Base-by-base conservation (phyloP, 176 grass and related monocot species). In the Triticum urartu region DNA sequence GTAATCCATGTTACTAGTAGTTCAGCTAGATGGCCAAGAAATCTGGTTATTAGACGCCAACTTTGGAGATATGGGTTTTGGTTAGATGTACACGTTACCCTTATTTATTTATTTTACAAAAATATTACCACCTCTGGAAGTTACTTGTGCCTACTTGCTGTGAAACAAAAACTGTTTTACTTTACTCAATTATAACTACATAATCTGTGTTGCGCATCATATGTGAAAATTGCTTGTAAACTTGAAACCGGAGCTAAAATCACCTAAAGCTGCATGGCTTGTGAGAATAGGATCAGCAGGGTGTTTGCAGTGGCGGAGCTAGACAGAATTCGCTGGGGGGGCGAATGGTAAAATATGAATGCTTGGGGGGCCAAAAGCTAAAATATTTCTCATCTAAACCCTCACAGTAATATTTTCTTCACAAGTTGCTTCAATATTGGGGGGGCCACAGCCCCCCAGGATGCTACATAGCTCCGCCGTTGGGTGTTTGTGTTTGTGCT, bases 1-100 rank as follows among this genome's bases (percentile, higher is more conserved):
- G 4, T 71, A 63, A 62, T 69, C 48, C 28, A 12, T 17, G 59
- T 77, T 86, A 50, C 36, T 14, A 25, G 34, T 86, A 40, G 63
- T 68, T 82, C 72, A 34, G 40, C 80, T 34, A 72, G 35, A 32
- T 76, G 14, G 5, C 43, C 22, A 30, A n/a, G 40, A 75, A 71
- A 78, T 62, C 10, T 15, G 50, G 58, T 65, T 52, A 56, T 24
- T 10, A 24, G 15, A 64, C n/a, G 52, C 79, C 39, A 84, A 24
- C 79, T 79, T 79, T 65, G 79, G 36, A 90, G 47, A 79, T 21
- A 13, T 22, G 11, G 32, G 18, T 22, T 83, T 0, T 75, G 43
- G 39, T 67, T 81, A 67, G 66, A 74, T 22, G 70, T 21, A 8
- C 30, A 69, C 28, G 22, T 36, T 21, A 38, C 26, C 62, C 38